Base-by-base conservation (phyloP, 2,329 filamentous ascomycete genomes). In the Claviceps citrina region DNA sequence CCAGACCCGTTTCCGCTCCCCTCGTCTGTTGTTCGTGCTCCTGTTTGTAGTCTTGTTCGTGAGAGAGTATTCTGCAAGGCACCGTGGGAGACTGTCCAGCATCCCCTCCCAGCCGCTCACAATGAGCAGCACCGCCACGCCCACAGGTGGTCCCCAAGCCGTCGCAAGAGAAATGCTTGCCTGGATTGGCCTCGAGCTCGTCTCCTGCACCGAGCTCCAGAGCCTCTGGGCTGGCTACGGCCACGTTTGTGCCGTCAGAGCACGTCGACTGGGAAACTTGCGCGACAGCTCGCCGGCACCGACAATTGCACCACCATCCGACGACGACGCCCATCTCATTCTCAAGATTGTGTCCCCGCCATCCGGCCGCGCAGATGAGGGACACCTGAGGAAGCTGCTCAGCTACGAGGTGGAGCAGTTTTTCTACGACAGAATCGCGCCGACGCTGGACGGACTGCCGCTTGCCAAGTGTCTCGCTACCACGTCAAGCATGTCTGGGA, bases 341-440 rank as follows among this genome's bases (percentile, higher is more conserved):
- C 54, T 81, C 6, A 81, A 81, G 50, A 62, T 76, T 39, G 73
- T 80, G 30, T 66, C 66, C 0, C 73, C 73, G 6, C 72, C 73
- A 0, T 49, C 54, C 30, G 39, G 43, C 24, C 44, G 39, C 0
- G 34, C 39, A 0, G 69, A 77, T 28, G 76, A 81, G 49, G 74
- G 76, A 0, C 76, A 81, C 46, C 48, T 73, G 0, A 68, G 78
- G 6, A 82, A 82, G 50, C 67, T 81, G 43, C 54, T 81, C 22
- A 79, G 74, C 50, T 82, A 82, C 46, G 65, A 76, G 34, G 73
- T 79, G 3, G 78, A 82, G 54, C 75, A 78, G 49, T 69, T 68
- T 47, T 82, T 82, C 47, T 82, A 82, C 51, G 60, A 59, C 2
- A 53, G 68, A 2, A 54, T 81, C 9, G 73, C 71, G 0, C 68